Base-by-base conservation (phyloP, 2,329 filamentous ascomycete genomes). In the Aspergillus quadricinctus region DNA sequence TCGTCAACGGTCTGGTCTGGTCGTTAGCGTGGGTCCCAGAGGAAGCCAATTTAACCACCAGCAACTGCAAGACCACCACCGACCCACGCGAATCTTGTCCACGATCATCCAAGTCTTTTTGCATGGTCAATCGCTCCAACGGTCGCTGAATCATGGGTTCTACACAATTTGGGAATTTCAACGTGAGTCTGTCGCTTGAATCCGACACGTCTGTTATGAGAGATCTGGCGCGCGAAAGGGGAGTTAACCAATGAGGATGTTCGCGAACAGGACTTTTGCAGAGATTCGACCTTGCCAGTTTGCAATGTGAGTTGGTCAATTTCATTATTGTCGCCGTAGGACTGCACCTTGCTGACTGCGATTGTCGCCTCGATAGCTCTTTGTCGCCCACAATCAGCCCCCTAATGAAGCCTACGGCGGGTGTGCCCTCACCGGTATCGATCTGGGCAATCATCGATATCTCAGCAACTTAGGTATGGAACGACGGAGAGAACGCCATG, bases 391-490 rank as follows among this genome's bases (percentile, higher is more conserved):
- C 66, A 79, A 87, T 75, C 79, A 84, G 73, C 85, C 87, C 69
- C 77, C 62, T 76, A 86, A 71, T 67, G 72, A 59, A 80, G 85
- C 84, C 59, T 85, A 77, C 66, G 84, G 79, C 58, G 89, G 89
- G 61, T 97, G 93, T 74, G 75, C 85, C 56, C 78, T 97, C 64
- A 82, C 66, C 28, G 93, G 93, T 61, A 94, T 97, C 64, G 68
- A 82, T 8, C 77, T 97, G 61, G 84, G 85, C 63, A 80, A 80
- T 65, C 84, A 78, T 53, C 79, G 82, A 61, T 77, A 88, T 66
- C 77, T 99, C 41, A 89, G 87, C 37, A 99, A 99, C 70, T 72
- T 99, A 63, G 94, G 89, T 90, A 75, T 66, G 84, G 78, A 31
- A 54, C 52, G 52, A 23, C 53, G 53, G 51, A 50, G 58, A 55